phyloP scores from a whole-genome alignment of 768 basidiomycete species.

The Hypsizygus marmoreus region DNA sequence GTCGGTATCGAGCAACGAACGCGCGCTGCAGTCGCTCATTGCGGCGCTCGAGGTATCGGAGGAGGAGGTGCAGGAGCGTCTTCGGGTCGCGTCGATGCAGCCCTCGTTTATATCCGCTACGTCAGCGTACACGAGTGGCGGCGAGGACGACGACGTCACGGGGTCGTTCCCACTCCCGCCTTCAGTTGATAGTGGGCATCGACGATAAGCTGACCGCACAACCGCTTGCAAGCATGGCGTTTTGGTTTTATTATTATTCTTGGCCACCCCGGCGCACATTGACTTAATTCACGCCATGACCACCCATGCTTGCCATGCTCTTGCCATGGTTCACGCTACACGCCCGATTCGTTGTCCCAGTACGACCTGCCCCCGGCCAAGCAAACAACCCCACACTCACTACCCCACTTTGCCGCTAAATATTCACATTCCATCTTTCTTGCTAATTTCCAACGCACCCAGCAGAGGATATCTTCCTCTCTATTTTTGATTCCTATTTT shows the following conservation, averaged over 20 bases:
- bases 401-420: too few relatives aligned
- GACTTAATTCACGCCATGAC: too few relatives aligned
- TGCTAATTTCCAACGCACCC: too few relatives aligned
- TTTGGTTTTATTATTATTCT: too few relatives aligned
- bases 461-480: too few relatives aligned
- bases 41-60: constrained; percentile 60
- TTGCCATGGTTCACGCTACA: too few relatives aligned
- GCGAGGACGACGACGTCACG: constrained; percentile 39
- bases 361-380: too few relatives aligned
- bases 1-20: constrained; percentile 48
- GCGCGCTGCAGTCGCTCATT: constrained; percentile 64
- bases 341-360: neutral
- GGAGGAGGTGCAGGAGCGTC: constrained; percentile 47
- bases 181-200: constrained; percentile 8
- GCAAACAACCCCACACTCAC: too few relatives aligned
- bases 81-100: constrained; percentile 62
- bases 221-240: neutral
- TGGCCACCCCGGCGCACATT: too few relatives aligned
- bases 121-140: constrained; percentile 32
- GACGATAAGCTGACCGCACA: constrained; percentile 1
- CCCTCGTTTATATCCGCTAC: constrained; percentile 44
- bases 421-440: too few relatives aligned
- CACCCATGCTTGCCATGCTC: too few relatives aligned
- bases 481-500: too few relatives aligned
- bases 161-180: constrained; percentile 44